Conservation (phyloP, 2,329 filamentous ascomycete species). For the Fusarium albidum region DNA sequence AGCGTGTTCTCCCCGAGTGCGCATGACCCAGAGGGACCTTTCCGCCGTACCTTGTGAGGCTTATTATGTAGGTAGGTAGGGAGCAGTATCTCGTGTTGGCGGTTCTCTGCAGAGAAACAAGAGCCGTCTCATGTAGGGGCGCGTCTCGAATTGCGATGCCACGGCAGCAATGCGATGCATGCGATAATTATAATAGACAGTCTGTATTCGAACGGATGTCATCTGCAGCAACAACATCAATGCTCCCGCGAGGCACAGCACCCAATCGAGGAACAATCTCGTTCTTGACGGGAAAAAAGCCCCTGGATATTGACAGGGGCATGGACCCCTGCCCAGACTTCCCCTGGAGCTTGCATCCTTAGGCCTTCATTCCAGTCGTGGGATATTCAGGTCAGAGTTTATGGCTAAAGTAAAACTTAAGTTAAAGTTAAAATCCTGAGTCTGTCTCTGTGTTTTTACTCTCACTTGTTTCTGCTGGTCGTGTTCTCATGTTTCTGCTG, state of each 20-base stretch:
- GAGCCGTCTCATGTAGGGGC: background rate
- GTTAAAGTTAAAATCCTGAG: too few species aligned
- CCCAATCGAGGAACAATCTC: background rate
- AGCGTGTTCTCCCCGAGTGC: background rate
- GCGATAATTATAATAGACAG: too few species aligned
- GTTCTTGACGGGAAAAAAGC: background rate
- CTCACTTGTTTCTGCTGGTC: too few species aligned
- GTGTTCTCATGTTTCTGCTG: too few species aligned
- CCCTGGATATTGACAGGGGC: slow-evolving; percentile 17
- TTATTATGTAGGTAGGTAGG: too few species aligned
- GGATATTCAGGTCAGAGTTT: background rate
- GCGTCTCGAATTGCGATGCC: background rate
- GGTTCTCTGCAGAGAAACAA: too few species aligned
- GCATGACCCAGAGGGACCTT: too few species aligned
- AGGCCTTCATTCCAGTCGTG: slow-evolving; percentile 9
- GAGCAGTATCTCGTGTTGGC: too few species aligned
- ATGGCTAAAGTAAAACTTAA: background rate
- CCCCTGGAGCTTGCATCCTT: slow-evolving; percentile 24
- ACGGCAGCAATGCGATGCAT: slow-evolving; percentile 13
- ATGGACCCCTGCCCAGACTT: slow-evolving; percentile 25
- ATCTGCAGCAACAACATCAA: background rate
- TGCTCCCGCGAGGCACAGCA: background rate
- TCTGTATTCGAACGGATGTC: too few species aligned
- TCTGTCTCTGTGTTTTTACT: too few species aligned
- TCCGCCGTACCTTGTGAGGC: too few species aligned